Conservation (phyloP, 148 eudicot genomes). For the Nyssa sinensis region DNA sequence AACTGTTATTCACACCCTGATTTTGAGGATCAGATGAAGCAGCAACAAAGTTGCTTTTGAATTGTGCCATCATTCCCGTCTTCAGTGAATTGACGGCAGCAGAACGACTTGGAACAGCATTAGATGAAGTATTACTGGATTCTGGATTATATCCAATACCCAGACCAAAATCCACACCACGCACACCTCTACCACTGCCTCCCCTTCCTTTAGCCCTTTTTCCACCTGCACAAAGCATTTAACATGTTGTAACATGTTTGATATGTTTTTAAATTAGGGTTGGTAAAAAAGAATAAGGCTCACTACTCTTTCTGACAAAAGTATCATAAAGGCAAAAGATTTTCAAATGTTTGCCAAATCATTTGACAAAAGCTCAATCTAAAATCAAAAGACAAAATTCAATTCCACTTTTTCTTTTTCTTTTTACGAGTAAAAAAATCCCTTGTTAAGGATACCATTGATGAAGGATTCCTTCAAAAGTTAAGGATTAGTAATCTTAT, state of each 20-base stretch:
- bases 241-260: not conserved
- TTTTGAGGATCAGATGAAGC: slow-evolving; percentile 65
- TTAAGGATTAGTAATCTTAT: too few species aligned
- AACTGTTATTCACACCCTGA: slow-evolving; percentile 38
- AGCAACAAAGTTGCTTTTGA: slow-evolving; percentile 77
- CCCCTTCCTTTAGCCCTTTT: slow-evolving; percentile 95
- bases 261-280: not conserved
- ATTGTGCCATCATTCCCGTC: slow-evolving; percentile 82
- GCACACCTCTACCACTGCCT: slow-evolving; percentile 78
- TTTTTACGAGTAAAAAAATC: not conserved
- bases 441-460: not conserved
- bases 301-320: not conserved
- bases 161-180: slow-evolving; percentile 96
- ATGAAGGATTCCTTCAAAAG: too few species aligned
- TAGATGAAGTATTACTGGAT: slow-evolving; percentile 44
- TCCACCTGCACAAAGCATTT: slow-evolving; percentile 59
- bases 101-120: slow-evolving; percentile 53
- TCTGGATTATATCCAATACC: slow-evolving; percentile 87
- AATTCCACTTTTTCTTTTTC: not conserved
- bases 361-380: not conserved
- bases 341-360: not conserved
- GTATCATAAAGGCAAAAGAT: not conserved
- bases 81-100: slow-evolving; percentile 75
- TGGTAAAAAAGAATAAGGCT: not conserved
- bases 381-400: too few species aligned